Evolutionary conservation across 805 yeast species (phyloP).

Genomic region (Kuraishia ogatae): DNA sequence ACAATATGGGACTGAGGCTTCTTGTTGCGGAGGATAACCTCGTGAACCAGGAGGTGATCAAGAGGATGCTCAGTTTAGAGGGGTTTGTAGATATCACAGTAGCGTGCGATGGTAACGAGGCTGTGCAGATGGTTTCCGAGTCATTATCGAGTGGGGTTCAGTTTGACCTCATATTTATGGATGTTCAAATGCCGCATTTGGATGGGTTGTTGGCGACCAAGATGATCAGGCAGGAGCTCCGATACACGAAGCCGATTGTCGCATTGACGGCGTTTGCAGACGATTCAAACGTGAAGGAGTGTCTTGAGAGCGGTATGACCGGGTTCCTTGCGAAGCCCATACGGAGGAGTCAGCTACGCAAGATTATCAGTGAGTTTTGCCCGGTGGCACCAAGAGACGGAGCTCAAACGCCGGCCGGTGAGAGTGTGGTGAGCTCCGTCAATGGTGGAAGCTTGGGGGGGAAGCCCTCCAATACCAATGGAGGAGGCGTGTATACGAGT

Average conservation of each 20-base stretch:
- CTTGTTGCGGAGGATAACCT: conserved; percentile 90
- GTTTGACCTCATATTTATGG: conserved; percentile 86
- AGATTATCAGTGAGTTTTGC: conserved; percentile 42
- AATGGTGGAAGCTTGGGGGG: neutral
- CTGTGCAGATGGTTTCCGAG: conserved; percentile 56
- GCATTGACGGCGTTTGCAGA: conserved; percentile 96
- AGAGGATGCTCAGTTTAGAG: conserved; percentile 79
- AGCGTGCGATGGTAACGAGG: conserved; percentile 90
- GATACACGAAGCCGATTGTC: conserved; percentile 68
- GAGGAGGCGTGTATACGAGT: neutral
- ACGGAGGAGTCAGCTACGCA: conserved; percentile 56
- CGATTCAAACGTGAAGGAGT: conserved; percentile 78
- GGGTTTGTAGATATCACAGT: conserved; percentile 64
- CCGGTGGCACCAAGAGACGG: conserved; percentile 3
- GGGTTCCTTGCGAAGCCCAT: conserved; percentile 89
- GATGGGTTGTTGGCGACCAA: conserved; percentile 86
- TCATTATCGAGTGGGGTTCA: conserved; percentile 28
- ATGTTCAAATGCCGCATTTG: conserved; percentile 91
- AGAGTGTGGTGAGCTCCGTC: neutral
- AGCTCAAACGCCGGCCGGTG: neutral
- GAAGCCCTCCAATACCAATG: neutral
- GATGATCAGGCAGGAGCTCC: conserved; percentile 54
- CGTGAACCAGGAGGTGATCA: conserved; percentile 92
- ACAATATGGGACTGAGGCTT: conserved; percentile 31
- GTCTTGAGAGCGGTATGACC: conserved; percentile 86